Conservation (phyloP, 495 filamentous ascomycete species). For the Xylaria palmicola region DNA sequence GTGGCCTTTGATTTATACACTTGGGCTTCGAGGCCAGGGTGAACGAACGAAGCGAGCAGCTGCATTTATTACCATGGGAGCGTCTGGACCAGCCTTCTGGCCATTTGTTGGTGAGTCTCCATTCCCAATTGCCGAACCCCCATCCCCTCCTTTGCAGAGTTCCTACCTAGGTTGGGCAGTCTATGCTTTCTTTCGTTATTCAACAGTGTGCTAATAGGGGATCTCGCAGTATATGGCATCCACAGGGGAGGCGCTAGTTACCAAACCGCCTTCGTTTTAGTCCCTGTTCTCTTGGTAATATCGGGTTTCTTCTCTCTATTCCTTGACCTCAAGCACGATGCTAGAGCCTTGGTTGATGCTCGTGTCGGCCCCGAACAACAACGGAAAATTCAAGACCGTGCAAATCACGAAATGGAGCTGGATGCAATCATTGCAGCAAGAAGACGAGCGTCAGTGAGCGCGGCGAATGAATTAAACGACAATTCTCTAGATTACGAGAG, state of each 20-base stretch:
- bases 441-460: conserved; percentile 23
- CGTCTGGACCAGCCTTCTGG: conserved; percentile 64
- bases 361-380: conserved; percentile 29
- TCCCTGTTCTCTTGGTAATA: conserved; percentile 34
- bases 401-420: conserved; percentile 31
- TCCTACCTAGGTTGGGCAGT: background rate
- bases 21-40: conserved; percentile 69
- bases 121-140: conserved; percentile 23
- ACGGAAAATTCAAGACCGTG: conserved; percentile 28
- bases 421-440: conserved; percentile 30
- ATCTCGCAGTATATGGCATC: conserved; percentile 36
- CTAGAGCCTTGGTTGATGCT: conserved; percentile 38
- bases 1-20: conserved; percentile 69
- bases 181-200: background rate
- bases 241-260: conserved; percentile 28
- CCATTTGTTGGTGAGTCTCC: conserved; percentile 54
- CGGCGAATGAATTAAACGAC: conserved; percentile 8
- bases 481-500: conserved; percentile 14
- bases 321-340: conserved; percentile 37
- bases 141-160: background rate
- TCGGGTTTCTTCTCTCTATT: conserved; percentile 40
- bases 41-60: conserved; percentile 67
- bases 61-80: conserved; percentile 64
- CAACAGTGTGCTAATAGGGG: background rate
- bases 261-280: conserved; percentile 35